Evolutionary conservation across 192 early-diverging fungal species (phyloP), one percentile per base, ranked within the genome.

Genomic region (Dimargaris cristalligena): DNA sequence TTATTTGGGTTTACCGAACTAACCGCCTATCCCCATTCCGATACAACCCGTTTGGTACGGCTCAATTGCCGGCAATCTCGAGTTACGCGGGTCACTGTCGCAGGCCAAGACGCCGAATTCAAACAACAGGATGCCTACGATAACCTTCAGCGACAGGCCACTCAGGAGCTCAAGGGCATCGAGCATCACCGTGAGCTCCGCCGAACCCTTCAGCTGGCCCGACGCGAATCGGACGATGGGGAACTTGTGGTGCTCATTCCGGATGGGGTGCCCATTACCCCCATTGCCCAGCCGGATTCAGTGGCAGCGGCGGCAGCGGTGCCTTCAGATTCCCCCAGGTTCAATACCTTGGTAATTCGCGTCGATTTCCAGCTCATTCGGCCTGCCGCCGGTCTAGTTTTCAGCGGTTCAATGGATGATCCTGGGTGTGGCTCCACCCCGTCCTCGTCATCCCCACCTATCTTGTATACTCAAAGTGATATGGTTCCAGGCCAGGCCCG

Each of bases 401-500:
- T 75, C 58, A 2, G 30, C 58, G 33, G 44, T 50, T 13, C 18
- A 32, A 49, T 38, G 25, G n/a, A n/a, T n/a, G n/a, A n/a, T n/a
- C n/a, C n/a, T n/a, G n/a, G n/a, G n/a, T n/a, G n/a, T n/a, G n/a
- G n/a, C n/a, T n/a, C n/a, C n/a, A n/a, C n/a, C n/a, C n/a, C n/a
- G n/a, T n/a, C n/a, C n/a, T n/a, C n/a, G n/a, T n/a, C n/a, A n/a
- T n/a, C 20, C 11, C 44, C 35, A 32, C 30, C 55, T 2, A 52
- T 63, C 6, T 26, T 81, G 60, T 78, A 87, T 67, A 87, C 87
- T 9, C 75, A 82, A 52, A 80, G 85, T 52, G 75, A 75, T 30
- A 72, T 80, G 28, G 54, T 80, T 13, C 81, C 84, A 29, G 83
- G 88, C 10, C 69, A 70, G 22, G 77, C 86, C 8, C 78, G 89